Conservation (phyloP, 192 early-diverging fungal genomes). For the Dissophora globulifera region DNA sequence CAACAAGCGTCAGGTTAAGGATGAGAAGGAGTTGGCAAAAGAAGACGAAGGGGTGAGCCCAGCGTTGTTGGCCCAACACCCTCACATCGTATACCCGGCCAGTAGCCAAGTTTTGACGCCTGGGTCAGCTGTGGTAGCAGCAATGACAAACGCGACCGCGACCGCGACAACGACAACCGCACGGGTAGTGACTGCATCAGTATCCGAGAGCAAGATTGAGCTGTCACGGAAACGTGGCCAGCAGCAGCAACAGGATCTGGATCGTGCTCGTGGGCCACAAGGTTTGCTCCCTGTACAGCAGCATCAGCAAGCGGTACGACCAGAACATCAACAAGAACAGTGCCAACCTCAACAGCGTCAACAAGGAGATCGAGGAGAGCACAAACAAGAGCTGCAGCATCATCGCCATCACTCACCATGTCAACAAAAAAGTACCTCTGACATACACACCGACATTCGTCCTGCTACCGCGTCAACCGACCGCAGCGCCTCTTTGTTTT, state of each 20-base stretch:
- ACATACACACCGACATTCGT: neutral
- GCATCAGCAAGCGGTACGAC: neutral
- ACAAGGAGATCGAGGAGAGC: too few species aligned
- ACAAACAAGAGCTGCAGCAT: too few species aligned
- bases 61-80: slow-evolving; percentile 10
- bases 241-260: slow-evolving; percentile 8
- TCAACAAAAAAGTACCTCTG: neutral
- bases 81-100: slow-evolving; percentile 25
- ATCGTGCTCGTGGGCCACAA: neutral
- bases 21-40: neutral
- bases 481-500: neutral
- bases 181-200: too few species aligned
- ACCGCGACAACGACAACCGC: too few species aligned
- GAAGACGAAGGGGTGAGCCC: too few species aligned
- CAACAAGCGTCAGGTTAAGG: slow-evolving; percentile 11
- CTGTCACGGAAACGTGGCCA: neutral
- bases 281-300: slow-evolving; percentile 10
- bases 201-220: too few species aligned
- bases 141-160: too few species aligned
- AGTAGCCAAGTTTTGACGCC: too few species aligned
- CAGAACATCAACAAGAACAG: neutral
- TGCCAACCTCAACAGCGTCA: neutral
- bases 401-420: neutral
- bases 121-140: too few species aligned
- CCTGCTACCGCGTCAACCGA: neutral